phyloP scores from a whole-genome alignment of 345 rosid genomes.

The Anacardium occidentale region DNA sequence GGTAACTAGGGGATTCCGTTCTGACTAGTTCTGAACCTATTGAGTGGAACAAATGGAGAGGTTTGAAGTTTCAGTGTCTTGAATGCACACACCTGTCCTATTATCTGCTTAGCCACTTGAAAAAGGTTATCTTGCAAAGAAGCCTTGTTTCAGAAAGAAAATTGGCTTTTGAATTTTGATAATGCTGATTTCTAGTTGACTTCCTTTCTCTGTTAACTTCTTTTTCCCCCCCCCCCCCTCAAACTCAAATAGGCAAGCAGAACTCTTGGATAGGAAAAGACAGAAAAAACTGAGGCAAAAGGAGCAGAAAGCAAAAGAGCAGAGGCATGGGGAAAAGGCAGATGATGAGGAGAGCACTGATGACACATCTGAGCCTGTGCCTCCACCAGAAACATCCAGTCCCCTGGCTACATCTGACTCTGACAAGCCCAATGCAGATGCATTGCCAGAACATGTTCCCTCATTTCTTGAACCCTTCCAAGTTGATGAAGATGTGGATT shows the following conservation, averaged over 20 bases:
- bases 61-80: neutral
- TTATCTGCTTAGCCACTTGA: neutral
- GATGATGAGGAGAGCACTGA: constrained; percentile 39
- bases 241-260: constrained; percentile 57
- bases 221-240: constrained; percentile 8
- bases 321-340: constrained; percentile 38
- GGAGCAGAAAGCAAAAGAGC: constrained; percentile 79
- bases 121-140: neutral
- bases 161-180: neutral
- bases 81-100: neutral
- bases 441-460: constrained; percentile 31
- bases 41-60: neutral
- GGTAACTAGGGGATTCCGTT: neutral
- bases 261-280: constrained; percentile 76
- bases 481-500: constrained; percentile 39
- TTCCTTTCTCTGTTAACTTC: constrained; percentile 8
- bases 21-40: neutral
- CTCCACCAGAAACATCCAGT: constrained; percentile 46
- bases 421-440: constrained; percentile 41
- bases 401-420: constrained; percentile 40
- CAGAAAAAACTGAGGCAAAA: constrained; percentile 83
- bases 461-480: constrained; percentile 38
- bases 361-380: constrained; percentile 41
- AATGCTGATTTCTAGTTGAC: constrained; percentile 11
- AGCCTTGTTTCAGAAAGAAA: neutral